Base-by-base conservation (phyloP, 495 filamentous ascomycete species). In the Aspergillus ellipticus region DNA sequence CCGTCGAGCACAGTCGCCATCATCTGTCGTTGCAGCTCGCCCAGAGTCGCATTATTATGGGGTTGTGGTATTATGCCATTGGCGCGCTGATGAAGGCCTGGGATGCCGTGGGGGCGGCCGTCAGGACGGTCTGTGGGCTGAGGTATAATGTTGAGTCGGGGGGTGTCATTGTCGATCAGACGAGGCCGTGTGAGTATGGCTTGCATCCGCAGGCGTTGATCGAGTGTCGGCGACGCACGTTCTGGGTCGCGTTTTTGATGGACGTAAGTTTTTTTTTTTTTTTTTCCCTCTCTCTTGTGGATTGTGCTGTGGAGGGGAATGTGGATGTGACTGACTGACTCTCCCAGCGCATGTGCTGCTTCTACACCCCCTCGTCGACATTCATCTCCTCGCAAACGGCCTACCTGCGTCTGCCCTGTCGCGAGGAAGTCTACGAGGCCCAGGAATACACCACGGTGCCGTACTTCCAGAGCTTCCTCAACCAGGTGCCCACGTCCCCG, bases 161-260 rank as follows among this genome's bases (percentile, higher is more conserved):
- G 6, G 74, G 79, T 26, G 72, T 74, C 4, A 73, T 78, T 33
- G 69, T 76, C 10, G 67, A 77, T 15, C 71, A 74, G 45, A 71
- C 63, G 24, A 60, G 68, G n/a, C 48, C 60, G 0, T 79, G 75
- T 47, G 80, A 82, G 24, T 88, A 81, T 65, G 83, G 79, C 6
- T 65, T 87, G 29, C 79, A 80, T 53, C 78, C 78, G 45, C 65
- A 74, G 51, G 82, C 78, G 13, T 74, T 85, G 63, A 78, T 80
- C 7, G 87, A 90, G 66, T 86, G 84, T 63, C 77, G 83, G 41
- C 76, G 85, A 31, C 72, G 85, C 47, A 87, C 83, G 0, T 88
- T 88, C 63, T 89, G 85, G 86, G 79, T 81, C 13, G 75, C 78
- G 28, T 88, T 82, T 56, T 53, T 87, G 50, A 71, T 84, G 60